Base-by-base conservation (phyloP, 164 flowering plant genomes). In the Tetracentron sinense region DNA sequence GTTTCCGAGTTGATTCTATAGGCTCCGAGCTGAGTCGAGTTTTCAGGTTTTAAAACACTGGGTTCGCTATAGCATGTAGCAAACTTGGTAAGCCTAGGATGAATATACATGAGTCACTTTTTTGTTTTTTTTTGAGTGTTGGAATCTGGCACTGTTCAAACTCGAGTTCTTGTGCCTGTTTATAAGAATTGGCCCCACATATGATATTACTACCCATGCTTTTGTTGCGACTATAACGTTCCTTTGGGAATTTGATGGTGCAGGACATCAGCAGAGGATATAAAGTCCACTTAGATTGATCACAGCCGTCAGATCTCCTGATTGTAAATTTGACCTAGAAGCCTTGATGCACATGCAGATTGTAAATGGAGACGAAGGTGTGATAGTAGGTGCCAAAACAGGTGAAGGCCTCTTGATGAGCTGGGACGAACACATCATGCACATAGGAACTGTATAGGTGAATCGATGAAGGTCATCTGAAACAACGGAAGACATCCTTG, bases 381-480 rank as follows among this genome's bases (percentile, higher is more conserved):
- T 92, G 54, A 82, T 92, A 56, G 95, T 92, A 16, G 98, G 96
- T 56, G 98, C 96, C 47, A 87, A 95, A 29, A 89, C 98, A 10
- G 98, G 98, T 53, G 98, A 92, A 72, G 98, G 98, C 33, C 98
- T 89, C 48, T 71, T 92, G 52, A 92, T 92, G 98, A 87, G 89
- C 71, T 92, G 96, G 98, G 98, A 89, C 61, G 96, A 92, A 69
- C 96, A 89, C 69, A 87, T 92, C 54, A 92, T 89, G 96, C 96
- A 89, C 23, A 92, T 92, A 52, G 98, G 89, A 50, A 86, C 70
- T 89, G 88, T 72, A 89, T 87, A 65, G 96, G 98, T 22, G 83
- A 79, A 30, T 76, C 82, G n/a, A 71, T 92, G 56, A 89, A 92
- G 63, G 98, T 92, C 27, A 87, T 92, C 68, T 96, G 98, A 22